A percentile compares a stretch with the other conserved stretches of the same genome.
Conservation (phyloP, 768 basidiomycete genomes). For the Rhizopogon rudus region DNA sequence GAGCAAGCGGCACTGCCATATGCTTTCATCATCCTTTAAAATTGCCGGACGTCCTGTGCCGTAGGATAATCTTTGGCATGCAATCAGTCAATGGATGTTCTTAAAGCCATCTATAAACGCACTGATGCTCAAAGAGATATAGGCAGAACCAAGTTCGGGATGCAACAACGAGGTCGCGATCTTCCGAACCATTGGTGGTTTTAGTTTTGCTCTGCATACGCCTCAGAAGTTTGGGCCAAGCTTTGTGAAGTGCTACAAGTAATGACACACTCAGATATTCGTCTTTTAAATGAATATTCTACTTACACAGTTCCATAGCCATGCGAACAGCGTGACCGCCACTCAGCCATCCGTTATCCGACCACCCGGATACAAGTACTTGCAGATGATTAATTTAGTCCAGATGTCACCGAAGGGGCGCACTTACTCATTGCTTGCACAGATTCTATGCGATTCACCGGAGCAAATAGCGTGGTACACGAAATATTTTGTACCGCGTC, state of each 20-base stretch:
- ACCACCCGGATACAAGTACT: slow-evolving; percentile 94
- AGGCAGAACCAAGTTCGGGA: slow-evolving; percentile 91
- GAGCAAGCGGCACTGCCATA: slow-evolving; percentile 72
- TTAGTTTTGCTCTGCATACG: slow-evolving; percentile 69
- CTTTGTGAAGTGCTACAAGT: slow-evolving; percentile 75
- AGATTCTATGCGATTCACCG: slow-evolving; percentile 79
- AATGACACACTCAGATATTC: neutral
- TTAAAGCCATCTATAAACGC: slow-evolving; percentile 24
- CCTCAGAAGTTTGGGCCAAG: slow-evolving; percentile 78
- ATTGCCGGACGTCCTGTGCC: slow-evolving; percentile 93
- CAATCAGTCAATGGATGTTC: neutral
- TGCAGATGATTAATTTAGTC: slow-evolving; percentile 5
- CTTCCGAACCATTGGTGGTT: slow-evolving; percentile 44
- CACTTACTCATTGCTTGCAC: slow-evolving; percentile 89
- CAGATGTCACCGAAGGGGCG: neutral
- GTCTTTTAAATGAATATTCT: slow-evolving; percentile 1
- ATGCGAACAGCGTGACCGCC: slow-evolving; percentile 96
- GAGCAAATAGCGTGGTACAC: slow-evolving; percentile 81
- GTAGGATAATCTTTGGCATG: slow-evolving; percentile 72
- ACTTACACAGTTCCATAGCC: slow-evolving; percentile 88
- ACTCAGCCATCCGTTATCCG: slow-evolving; percentile 92
- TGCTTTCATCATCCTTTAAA: slow-evolving; percentile 88
- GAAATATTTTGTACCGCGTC: slow-evolving; percentile 87
- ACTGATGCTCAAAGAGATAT: slow-evolving; percentile 94
- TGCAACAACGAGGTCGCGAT: slow-evolving; percentile 75